Evolutionary conservation across 2,329 filamentous ascomycete genomes (phyloP), one percentile per base, ranked within the genome.

Genomic region (Neofusicoccum kwambonambiense): DNA sequence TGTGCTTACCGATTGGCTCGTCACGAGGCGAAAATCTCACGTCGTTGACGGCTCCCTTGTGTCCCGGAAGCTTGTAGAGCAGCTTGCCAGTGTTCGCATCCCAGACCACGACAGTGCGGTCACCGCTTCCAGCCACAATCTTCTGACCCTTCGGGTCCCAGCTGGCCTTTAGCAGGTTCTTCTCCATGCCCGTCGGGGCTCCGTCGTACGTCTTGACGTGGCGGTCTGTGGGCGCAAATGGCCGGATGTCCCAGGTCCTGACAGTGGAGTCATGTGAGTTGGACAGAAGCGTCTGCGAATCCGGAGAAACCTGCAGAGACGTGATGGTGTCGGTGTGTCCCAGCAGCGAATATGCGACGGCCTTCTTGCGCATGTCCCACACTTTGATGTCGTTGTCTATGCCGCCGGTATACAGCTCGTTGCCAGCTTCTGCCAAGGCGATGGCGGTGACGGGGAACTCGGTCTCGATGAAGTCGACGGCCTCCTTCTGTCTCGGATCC

Each of bases 381-480:
- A 96, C 93, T 72, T 93, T 92, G 76, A 99, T 96, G 71, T 96
- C 93, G 74, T 98, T 97, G 80, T 98, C 95, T 70, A 99, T 97
- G 22, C 93, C 91, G 52, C 94, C 94, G 6, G 91, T 90, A 77
- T 95, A 99, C 31, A 99, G 87, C 79, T 98, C 95, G 75, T 97
- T 97, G 17, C 95, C 95, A 1, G 94, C 93, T 76, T 97, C 93
- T 0, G 93, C 90, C n/a, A 98, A 83, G 15, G 93, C 92, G 5
- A 98, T 87, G 0, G 94, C 91, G 1, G 95, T 98, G 64, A 99
- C 88, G 1, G 95, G 95, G 67, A 96, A 96, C 67, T 95, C 90
- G 0, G 93, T 97, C 74, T 94, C 88, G 68, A 98, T 90, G 71
- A 93, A 93, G 72, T 96, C 91, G 64, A 90, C 86, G 0, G 93